Conservation (phyloP, 176 grass and related monocot genomes). For the Thalia dealbata region DNA sequence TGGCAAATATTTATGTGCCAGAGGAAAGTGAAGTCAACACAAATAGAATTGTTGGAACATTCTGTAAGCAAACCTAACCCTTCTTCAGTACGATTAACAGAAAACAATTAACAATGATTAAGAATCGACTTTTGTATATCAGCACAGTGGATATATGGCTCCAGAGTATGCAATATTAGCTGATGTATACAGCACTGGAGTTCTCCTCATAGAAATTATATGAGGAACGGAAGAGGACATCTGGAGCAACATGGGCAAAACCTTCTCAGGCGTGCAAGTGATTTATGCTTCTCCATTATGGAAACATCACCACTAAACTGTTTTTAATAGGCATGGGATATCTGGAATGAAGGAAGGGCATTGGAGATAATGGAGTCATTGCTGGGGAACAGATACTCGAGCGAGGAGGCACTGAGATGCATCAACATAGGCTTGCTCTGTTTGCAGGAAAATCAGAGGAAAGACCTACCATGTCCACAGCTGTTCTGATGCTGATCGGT, state of each 20-base stretch:
- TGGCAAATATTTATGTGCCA: constrained; percentile 15
- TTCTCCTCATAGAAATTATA: constrained; percentile 1
- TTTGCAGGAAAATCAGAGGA: constrained; percentile 65
- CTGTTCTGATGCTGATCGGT: constrained; percentile 63
- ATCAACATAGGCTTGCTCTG: constrained; percentile 65
- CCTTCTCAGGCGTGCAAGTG: background rate
- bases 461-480: constrained; percentile 78
- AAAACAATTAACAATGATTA: background rate
- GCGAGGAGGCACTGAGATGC: constrained; percentile 49
- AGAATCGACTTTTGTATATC: background rate
- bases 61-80: constrained; percentile 14
- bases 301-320: too few relatives aligned
- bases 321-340: constrained; percentile 55
- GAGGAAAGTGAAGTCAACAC: constrained; percentile 13
- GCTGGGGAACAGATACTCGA: constrained; percentile 34
- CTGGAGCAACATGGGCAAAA: background rate
- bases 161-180: constrained; percentile 23
- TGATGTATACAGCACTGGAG: background rate
- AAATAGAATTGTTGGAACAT: constrained; percentile 17
- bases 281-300: background rate
- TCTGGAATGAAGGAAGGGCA: constrained; percentile 51
- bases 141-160: constrained; percentile 23
- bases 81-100: background rate
- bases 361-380: constrained; percentile 55
- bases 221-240: constrained; percentile 2